These are phyloP conservation scores for Roridomyces roridus DNA, from an alignment of 768 basidiomycete genomes.

Conservation along the genomic window DNA sequence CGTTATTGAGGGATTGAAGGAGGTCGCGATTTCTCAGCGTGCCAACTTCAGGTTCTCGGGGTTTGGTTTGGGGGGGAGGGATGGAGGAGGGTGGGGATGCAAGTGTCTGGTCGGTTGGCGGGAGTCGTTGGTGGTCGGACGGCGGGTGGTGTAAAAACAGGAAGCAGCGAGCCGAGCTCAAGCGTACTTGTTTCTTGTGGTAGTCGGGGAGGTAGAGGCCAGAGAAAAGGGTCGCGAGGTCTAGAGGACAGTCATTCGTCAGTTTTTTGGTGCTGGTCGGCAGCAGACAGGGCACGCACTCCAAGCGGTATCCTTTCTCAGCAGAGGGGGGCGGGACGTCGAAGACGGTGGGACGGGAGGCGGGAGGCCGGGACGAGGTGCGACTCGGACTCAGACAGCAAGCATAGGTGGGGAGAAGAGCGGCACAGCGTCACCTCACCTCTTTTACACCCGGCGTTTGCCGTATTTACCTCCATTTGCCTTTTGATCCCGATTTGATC, in stretches of 20 bases:
- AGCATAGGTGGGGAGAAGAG: neutral
- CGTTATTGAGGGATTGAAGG: too few species aligned
- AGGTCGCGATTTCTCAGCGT: too few species aligned
- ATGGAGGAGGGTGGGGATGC: neutral
- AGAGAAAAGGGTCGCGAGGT: slow-evolving; percentile 91
- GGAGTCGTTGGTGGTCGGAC: slow-evolving; percentile 34
- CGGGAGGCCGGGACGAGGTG: slow-evolving; percentile 34
- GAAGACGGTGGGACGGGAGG: slow-evolving; percentile 40
- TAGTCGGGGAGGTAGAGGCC: slow-evolving; percentile 65
- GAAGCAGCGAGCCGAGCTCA: slow-evolving; percentile 70
- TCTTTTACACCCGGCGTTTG: too few species aligned
- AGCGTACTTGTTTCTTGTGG: slow-evolving; percentile 53
- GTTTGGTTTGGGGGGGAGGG: neutral
- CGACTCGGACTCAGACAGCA: slow-evolving; percentile 5
- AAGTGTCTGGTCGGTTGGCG: slow-evolving; percentile 16
- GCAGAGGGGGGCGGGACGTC: neutral
- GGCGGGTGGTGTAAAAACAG: slow-evolving; percentile 21
- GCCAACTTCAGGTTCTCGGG: neutral
- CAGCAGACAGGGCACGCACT: slow-evolving; percentile 33
- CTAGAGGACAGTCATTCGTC: slow-evolving; percentile 39
- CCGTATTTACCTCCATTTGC: too few species aligned
- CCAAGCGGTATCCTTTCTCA: slow-evolving; percentile 54
- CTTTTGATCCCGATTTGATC: too few species aligned
- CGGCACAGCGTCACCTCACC: neutral
- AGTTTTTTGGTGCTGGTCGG: slow-evolving; percentile 28